Conservation (phyloP, 768 basidiomycete species). For the Hericium coralloides region DNA sequence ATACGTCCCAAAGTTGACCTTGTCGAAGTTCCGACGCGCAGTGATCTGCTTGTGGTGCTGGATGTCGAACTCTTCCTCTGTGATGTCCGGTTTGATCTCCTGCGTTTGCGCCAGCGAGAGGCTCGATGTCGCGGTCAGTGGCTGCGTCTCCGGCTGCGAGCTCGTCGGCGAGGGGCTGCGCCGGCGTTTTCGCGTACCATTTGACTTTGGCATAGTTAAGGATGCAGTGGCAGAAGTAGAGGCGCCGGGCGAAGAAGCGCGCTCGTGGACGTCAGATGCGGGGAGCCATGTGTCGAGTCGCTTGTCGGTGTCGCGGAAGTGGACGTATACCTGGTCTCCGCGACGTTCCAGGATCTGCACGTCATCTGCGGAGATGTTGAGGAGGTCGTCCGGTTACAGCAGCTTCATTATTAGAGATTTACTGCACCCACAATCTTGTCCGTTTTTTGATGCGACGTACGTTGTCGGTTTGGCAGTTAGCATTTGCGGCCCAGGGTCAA, state of each 20-base stretch:
- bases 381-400: too few relatives aligned
- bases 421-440: too few relatives aligned
- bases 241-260: constrained; percentile 16
- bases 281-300: constrained; percentile 69
- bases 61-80: constrained; percentile 64
- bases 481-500: too few relatives aligned
- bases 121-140: constrained; percentile 5
- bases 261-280: constrained; percentile 28
- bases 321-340: constrained; percentile 53
- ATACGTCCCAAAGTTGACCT: constrained; percentile 79
- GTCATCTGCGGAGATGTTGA: constrained; percentile 23
- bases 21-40: constrained; percentile 76
- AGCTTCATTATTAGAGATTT: too few relatives aligned
- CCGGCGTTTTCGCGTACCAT: constrained; percentile 19
- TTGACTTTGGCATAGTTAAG: constrained; percentile 13
- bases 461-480: too few relatives aligned
- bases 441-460: too few relatives aligned
- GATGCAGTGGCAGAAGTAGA: constrained; percentile 16
- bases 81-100: constrained; percentile 26
- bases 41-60: constrained; percentile 59
- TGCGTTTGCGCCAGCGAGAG: constrained; percentile 9
- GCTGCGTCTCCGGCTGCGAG: background rate
- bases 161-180: constrained; percentile 4
- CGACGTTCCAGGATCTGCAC: constrained; percentile 48
- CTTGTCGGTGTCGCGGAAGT: constrained; percentile 63